phyloP scores from a whole-genome alignment of 441 rosid species.

The Metrosideros polymorpha region DNA sequence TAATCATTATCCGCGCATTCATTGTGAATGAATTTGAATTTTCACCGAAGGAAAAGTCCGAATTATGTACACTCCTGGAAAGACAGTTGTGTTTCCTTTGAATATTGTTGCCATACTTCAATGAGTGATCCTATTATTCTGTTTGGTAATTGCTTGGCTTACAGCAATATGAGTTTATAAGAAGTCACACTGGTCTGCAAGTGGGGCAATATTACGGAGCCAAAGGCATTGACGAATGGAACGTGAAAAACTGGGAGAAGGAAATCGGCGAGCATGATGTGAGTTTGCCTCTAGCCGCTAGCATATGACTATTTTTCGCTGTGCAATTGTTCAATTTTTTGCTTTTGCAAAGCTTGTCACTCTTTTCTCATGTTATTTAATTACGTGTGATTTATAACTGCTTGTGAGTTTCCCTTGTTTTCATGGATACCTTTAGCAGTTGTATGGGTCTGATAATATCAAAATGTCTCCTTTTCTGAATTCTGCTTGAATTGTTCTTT shows the following conservation, averaged over 20 bases:
- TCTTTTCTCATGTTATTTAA: not conserved
- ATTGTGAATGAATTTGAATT: not conserved
- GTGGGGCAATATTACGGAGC: conserved; percentile 74
- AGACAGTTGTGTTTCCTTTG: not conserved
- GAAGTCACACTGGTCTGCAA: conserved; percentile 22
- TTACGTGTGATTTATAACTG: not conserved
- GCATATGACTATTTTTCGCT: not conserved
- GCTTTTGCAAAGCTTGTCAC: not conserved
- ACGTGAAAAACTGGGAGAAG: conserved; percentile 45
- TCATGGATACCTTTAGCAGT: not conserved
- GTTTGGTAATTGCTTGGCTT: not conserved
- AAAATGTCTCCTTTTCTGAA: not conserved
- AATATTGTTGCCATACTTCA: not conserved
- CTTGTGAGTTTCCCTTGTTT: not conserved
- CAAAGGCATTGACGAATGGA: conserved; percentile 74
- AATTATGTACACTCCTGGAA: not conserved
- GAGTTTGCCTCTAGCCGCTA: conserved; percentile 14
- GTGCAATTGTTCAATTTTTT: not conserved
- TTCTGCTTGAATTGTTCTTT: not conserved
- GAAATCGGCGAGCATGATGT: conserved; percentile 62
- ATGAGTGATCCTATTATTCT: not conserved
- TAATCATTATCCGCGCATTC: not conserved
- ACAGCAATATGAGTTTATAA: conserved; percentile 73
- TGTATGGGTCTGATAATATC: not conserved
- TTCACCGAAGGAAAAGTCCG: not conserved